These are phyloP conservation scores for Coleophoma cylindrospora DNA, from an alignment of 2,329 filamentous ascomycete species.

Conservation along the genomic window DNA sequence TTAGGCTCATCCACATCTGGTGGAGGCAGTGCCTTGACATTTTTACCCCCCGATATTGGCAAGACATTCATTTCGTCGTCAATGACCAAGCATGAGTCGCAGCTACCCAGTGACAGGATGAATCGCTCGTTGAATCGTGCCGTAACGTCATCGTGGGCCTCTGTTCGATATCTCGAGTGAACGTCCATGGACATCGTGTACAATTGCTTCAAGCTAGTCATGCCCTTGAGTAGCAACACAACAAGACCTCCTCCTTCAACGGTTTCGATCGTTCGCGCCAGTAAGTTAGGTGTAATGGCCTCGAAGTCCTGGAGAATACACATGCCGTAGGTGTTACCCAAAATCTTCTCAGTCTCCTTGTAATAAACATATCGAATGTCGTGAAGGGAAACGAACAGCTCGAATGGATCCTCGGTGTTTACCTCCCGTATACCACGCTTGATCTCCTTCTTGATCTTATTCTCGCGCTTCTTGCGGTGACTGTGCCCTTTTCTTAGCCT, in stretches of 20 bases:
- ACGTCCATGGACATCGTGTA: conserved; percentile 98
- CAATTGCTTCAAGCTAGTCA: conserved; percentile 94
- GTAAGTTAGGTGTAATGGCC: conserved; percentile 91
- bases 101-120: conserved; percentile 90
- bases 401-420: conserved; percentile 92
- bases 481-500: conserved; percentile 34
- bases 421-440: conserved; percentile 90
- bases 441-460: conserved; percentile 97
- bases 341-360: conserved; percentile 98
- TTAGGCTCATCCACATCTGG: conserved; percentile 69
- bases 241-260: conserved; percentile 95
- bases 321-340: conserved; percentile 98
- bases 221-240: conserved; percentile 85
- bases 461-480: conserved; percentile 96
- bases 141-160: conserved; percentile 91
- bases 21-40: conserved; percentile 76
- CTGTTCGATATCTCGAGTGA: conserved; percentile 91
- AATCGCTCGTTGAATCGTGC: conserved; percentile 98
- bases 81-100: conserved; percentile 89
- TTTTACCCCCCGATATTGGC: conserved; percentile 92
- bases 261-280: conserved; percentile 93
- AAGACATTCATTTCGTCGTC: conserved; percentile 97
- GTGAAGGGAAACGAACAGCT: conserved; percentile 92
- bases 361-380: conserved; percentile 99
- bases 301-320: conserved; percentile 98